phyloP scores from a whole-genome alignment of 1,139 yeast species.

The Blastobotrys indianensis region DNA sequence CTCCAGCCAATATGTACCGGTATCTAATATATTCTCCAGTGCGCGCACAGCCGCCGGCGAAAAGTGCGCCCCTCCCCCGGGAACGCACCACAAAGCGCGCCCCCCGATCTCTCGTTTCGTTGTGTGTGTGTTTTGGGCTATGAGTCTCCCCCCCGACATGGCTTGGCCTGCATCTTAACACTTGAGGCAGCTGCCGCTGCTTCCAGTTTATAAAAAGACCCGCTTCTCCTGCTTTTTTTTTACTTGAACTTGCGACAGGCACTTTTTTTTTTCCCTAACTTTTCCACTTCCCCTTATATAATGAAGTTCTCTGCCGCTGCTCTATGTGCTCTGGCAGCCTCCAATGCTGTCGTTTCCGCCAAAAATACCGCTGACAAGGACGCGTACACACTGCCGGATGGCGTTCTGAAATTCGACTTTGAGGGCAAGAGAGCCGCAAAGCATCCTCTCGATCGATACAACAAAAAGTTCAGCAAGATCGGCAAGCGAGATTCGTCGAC shows the following conservation, averaged over 20 bases:
- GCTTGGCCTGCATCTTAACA: too few species aligned
- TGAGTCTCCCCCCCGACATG: too few species aligned
- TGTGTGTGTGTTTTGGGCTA: too few species aligned
- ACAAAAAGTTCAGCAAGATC: not conserved
- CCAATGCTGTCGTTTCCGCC: not conserved
- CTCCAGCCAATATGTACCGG: too few species aligned
- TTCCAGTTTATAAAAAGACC: too few species aligned
- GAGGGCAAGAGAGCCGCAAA: not conserved
- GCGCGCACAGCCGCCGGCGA: too few species aligned
- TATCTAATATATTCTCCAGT: too few species aligned
- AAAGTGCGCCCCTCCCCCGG: too few species aligned
- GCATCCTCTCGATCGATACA: slow-evolving; percentile 12
- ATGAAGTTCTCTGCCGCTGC: not conserved
- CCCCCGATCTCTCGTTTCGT: too few species aligned
- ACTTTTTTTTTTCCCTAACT: not conserved
- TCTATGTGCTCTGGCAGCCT: not conserved
- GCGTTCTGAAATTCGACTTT: slow-evolving; percentile 4
- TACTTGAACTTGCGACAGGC: not conserved
- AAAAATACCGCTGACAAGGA: slow-evolving; percentile 2
- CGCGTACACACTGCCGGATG: slow-evolving; percentile 1
- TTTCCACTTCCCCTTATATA: not conserved
- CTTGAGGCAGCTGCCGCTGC: too few species aligned
- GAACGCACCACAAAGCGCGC: too few species aligned
- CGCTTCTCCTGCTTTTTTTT: not conserved
- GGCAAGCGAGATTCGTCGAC: slow-evolving; percentile 1